phyloP scores from a whole-genome alignment of 306 rosid species.

The Vigna nakashimae region DNA sequence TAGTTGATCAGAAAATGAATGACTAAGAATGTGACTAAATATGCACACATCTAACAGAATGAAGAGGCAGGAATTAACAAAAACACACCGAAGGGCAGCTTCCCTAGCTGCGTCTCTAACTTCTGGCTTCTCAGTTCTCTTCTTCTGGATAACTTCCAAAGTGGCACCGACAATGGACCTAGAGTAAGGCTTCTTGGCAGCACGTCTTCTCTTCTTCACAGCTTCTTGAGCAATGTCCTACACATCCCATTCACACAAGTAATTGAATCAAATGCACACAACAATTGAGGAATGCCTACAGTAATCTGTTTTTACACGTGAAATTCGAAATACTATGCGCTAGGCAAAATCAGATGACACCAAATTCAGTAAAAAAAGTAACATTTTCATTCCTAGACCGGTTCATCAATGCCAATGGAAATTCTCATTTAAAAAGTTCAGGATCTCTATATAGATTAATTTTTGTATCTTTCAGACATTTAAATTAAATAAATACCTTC shows the following conservation, averaged over 20 bases:
- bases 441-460: not conserved
- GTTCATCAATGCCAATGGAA: not conserved
- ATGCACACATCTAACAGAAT: not conserved
- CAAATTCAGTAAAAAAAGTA: not conserved
- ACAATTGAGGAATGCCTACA: not conserved
- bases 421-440: not conserved
- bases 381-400: not conserved
- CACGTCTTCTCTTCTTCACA: slow-evolving; percentile 40
- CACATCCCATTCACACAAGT: not conserved
- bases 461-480: not conserved
- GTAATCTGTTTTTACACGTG: not conserved
- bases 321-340: not conserved
- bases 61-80: not conserved
- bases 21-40: not conserved
- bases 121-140: slow-evolving; percentile 44
- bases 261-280: not conserved
- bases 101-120: slow-evolving; percentile 47
- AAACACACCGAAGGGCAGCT: slow-evolving; percentile 45
- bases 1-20: not conserved
- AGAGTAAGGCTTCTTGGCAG: slow-evolving; percentile 44
- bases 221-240: slow-evolving; percentile 73
- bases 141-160: slow-evolving; percentile 44
- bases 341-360: not conserved
- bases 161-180: slow-evolving; percentile 50
- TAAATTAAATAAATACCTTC: slow-evolving; percentile 56